Evolutionary conservation across 805 yeast genomes (phyloP), one percentile per base, ranked within the genome.

Genomic region (Alloascoidea africana): DNA sequence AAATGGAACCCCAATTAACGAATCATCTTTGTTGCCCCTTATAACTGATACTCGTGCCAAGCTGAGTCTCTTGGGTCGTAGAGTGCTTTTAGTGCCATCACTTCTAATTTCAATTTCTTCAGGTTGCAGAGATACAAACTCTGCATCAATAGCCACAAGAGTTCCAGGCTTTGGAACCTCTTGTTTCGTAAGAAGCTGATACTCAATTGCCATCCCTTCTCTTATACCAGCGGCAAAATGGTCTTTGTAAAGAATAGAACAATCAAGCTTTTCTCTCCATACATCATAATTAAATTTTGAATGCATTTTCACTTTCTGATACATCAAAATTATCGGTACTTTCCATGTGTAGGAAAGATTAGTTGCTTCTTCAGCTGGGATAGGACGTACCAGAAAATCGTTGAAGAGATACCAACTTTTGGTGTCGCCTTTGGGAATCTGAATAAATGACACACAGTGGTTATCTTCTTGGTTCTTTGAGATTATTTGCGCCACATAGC

Each of bases 91-190:
- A 3, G 66, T 50, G 0, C 97, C 96, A 43, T 73, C 73, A 38
- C 77, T 73, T 38, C 73, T 71, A 36, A 89, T 70, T 50, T 87
- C 96, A 34, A 73, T 69, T 43, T 78, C 73, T 46, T 86, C 96
- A 3, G 81, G 81, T 36, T 75, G 72, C 19, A 87, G 54, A 18
- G 76, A 70, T 2, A 91, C 97, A 64, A 93, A 91, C 55, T 91
- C 99, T 0, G 99, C 96, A 62, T 91, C 99, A 40, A 91, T 79
- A 0, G 97, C 98, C 14, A 89, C 76, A 32, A 86, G 54, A 1
- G 83, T 63, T 0, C 95, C 95, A 0, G 76, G 67, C 15, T 51
- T 50, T 0, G 96, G 96, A 0, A 84, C 82, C 47, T 81, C 87
- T 35, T 67, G 65, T 23, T 59, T 58, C 0, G 85, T 73, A 41